These are phyloP conservation scores for Chaetoscypha palmicola DNA, from an alignment of 2,329 filamentous ascomycete genomes.

Conservation along the genomic window DNA sequence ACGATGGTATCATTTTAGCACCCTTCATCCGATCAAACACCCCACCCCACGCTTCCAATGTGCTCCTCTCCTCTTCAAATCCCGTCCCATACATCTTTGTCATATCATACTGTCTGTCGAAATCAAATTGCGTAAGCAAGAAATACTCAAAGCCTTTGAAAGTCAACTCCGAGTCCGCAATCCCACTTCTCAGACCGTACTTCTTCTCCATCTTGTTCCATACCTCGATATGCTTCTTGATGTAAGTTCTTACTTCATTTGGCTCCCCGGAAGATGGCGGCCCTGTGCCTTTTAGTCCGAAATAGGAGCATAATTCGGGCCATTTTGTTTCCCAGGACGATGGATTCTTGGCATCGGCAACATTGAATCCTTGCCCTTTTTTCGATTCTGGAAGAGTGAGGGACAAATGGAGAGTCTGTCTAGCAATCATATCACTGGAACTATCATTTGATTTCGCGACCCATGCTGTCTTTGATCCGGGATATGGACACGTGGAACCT, in stretches of 20 bases:
- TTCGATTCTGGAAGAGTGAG: conserved; percentile 34
- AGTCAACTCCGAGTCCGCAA: conserved; percentile 33
- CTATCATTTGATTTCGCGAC: conserved; percentile 34
- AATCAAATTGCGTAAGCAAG: conserved; percentile 38
- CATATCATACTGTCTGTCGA: conserved; percentile 40
- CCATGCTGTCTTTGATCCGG: conserved; percentile 34
- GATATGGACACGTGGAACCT: conserved; percentile 34
- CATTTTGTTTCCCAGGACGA: conserved; percentile 37
- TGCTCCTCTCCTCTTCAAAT: conserved; percentile 37
- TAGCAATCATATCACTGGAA: conserved; percentile 35
- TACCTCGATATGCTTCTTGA: conserved; percentile 28
- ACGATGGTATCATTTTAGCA: conserved; percentile 35
- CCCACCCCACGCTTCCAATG: conserved; percentile 33
- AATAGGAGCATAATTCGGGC: conserved; percentile 39
- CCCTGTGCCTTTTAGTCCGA: conserved; percentile 36
- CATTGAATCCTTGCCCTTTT: conserved; percentile 36
- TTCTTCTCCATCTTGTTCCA: conserved; percentile 32
- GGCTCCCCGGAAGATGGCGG: conserved; percentile 24
- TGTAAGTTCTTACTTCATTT: conserved; percentile 31
- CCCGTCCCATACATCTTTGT: conserved; percentile 36
- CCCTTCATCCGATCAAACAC: conserved; percentile 39
- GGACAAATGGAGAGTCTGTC: conserved; percentile 37
- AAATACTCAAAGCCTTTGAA: conserved; percentile 37
- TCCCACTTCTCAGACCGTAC: conserved; percentile 34
- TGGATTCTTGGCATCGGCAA: conserved; percentile 34